Evolutionary conservation across 148 eudicot species (phyloP).

Genomic region (Vaccinium corymbosum): DNA sequence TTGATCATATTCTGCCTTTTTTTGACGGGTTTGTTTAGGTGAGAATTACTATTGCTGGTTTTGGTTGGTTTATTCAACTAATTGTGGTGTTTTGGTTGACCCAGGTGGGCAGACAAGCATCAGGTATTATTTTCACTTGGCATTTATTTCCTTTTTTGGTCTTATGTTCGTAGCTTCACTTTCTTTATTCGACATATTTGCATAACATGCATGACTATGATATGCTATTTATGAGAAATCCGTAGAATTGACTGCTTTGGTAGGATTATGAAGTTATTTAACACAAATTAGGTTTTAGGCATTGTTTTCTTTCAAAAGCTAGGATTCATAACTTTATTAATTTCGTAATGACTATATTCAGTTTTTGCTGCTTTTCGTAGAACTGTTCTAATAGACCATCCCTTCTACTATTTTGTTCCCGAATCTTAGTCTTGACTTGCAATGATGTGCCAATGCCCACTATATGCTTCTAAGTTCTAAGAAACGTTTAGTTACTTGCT

Average conservation of each 20-base stretch:
- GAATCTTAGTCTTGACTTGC: background rate
- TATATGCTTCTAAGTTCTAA: background rate
- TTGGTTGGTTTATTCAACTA: slow-evolving; percentile 5
- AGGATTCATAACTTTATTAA: background rate
- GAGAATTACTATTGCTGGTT: slow-evolving; percentile 1
- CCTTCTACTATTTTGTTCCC: slow-evolving; percentile 7
- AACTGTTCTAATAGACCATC: background rate
- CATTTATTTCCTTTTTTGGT: background rate
- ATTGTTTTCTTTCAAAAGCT: background rate
- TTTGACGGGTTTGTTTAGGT: background rate
- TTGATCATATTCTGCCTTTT: background rate
- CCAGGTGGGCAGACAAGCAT: slow-evolving; percentile 98
- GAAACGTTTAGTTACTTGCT: background rate
- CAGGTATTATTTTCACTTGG: slow-evolving; percentile 44
- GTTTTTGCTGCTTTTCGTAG: background rate
- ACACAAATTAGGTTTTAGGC: background rate
- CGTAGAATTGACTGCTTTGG: background rate
- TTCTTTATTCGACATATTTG: background rate
- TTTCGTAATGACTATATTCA: background rate
- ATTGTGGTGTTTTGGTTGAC: slow-evolving; percentile 22
- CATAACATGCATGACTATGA: background rate
- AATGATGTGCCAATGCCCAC: background rate
- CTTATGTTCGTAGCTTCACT: background rate
- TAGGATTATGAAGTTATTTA: slow-evolving; percentile 2
- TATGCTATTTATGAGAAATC: background rate